These are phyloP conservation scores for Pelargonium cotyledonis DNA, from an alignment of 441 rosid species.

Conservation along the genomic window DNA sequence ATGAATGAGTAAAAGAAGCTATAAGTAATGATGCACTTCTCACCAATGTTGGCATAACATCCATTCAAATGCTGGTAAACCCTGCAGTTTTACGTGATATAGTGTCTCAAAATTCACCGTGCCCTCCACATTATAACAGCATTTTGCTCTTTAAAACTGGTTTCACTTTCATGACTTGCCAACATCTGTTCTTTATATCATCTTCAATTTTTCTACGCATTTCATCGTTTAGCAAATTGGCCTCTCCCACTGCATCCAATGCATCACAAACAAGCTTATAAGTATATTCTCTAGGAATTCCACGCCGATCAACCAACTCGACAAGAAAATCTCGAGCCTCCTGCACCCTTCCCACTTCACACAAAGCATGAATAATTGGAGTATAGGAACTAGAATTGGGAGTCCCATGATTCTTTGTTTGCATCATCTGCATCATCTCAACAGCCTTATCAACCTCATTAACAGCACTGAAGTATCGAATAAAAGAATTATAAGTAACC, in stretches of 20 bases:
- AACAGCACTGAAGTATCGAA: conserved; percentile 63
- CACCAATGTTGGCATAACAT: not conserved
- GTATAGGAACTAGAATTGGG: conserved; percentile 62
- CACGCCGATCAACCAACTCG: conserved; percentile 62
- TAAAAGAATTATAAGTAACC: conserved; percentile 66
- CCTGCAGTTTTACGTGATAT: not conserved
- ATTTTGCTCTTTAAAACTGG: conserved; percentile 34
- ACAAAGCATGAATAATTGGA: conserved; percentile 64
- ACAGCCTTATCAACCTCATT: conserved; percentile 71
- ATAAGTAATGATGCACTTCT: not conserved
- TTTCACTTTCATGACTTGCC: conserved; percentile 47
- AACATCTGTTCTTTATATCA: conserved; percentile 47
- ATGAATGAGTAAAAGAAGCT: not conserved
- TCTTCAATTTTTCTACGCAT: conserved; percentile 39
- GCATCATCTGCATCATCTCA: conserved; percentile 72
- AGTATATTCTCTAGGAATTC: conserved; percentile 61
- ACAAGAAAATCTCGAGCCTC: conserved; percentile 58
- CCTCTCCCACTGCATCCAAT: conserved; percentile 31
- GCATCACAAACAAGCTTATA: conserved; percentile 56
- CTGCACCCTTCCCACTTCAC: conserved; percentile 48
- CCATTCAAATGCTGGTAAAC: not conserved
- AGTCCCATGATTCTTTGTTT: conserved; percentile 53
- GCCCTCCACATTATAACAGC: not conserved
- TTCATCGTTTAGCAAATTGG: conserved; percentile 28
- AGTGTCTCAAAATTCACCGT: not conserved